Percentiles rank a stretch among this genome's conserved stretches.
phyloP scores from a whole-genome alignment of 139 green algal genomes.

The Closterium sp. region DNA sequence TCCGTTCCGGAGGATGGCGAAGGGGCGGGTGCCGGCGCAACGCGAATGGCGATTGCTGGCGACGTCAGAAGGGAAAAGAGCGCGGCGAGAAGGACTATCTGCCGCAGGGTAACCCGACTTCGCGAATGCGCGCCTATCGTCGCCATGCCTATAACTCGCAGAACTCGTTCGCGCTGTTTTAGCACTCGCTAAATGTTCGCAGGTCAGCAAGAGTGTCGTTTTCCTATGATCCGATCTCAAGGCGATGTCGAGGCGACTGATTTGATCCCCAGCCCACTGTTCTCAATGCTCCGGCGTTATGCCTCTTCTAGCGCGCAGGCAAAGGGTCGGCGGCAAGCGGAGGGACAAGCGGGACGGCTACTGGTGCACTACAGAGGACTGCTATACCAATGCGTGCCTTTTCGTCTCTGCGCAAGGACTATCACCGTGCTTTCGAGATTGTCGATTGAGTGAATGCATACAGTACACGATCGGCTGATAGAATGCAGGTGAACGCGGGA shows the following conservation, averaged over 20 bases:
- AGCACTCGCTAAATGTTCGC: not conserved
- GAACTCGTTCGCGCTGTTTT: not conserved
- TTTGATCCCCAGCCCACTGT: no score
- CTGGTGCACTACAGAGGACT: no score
- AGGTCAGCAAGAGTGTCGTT: not conserved
- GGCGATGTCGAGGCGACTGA: no score
- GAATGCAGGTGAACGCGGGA: no score
- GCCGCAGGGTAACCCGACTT: not conserved
- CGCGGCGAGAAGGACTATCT: not conserved
- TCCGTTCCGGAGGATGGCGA: not conserved
- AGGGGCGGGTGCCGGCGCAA: not conserved
- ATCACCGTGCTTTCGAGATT: no score
- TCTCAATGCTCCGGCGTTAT: not conserved
- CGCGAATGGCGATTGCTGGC: not conserved
- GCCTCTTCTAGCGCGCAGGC: no score
- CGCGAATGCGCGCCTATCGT: not conserved
- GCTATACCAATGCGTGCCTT: no score
- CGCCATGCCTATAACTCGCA: not conserved
- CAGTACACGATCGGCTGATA: no score
- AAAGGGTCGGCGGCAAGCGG: no score
- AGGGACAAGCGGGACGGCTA: no score
- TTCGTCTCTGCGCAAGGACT: no score
- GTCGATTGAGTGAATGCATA: no score
- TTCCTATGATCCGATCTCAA: not conserved
- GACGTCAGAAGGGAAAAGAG: not conserved